phyloP scores from a whole-genome alignment of 305 asterid genomes.

The Fraxinus greggii region DNA sequence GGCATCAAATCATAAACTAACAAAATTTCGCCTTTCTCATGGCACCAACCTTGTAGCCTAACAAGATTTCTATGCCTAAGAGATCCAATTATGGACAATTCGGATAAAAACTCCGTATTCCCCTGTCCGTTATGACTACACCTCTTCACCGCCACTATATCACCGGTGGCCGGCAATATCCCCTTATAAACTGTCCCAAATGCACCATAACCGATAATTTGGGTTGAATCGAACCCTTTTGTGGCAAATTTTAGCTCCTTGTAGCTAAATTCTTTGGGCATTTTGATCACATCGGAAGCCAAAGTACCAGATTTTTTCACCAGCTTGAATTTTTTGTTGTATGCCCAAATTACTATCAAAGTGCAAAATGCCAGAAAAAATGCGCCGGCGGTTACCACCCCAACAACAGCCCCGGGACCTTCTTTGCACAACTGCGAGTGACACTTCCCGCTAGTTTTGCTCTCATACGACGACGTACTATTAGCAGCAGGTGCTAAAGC shows the following conservation, averaged over 20 bases:
- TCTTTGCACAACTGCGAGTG: conserved; percentile 57
- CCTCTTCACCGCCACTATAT: conserved; percentile 75
- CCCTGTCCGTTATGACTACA: conserved; percentile 90
- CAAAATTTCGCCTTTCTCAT: conserved; percentile 76
- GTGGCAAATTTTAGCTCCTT: conserved; percentile 74
- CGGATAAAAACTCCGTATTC: conserved; percentile 73
- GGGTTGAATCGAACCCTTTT: conserved; percentile 51
- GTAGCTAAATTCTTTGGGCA: conserved; percentile 84
- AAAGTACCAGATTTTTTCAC: conserved; percentile 38
- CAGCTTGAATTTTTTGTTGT: conserved; percentile 54
- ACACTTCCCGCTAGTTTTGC: conserved; percentile 41
- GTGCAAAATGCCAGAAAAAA: conserved; percentile 66
- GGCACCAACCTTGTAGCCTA: conserved; percentile 89
- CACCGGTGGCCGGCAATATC: conserved; percentile 52
- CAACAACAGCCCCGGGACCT: conserved; percentile 72
- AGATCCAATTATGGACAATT: conserved; percentile 75
- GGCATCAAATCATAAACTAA: conserved; percentile 82
- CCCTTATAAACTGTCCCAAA: conserved; percentile 84
- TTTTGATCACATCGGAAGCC: conserved; percentile 68
- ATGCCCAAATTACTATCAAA: conserved; percentile 51
- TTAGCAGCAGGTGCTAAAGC: conserved; percentile 36
- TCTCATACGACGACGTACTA: conserved; percentile 26
- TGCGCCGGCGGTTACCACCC: conserved; percentile 81
- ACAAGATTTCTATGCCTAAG: conserved; percentile 87
- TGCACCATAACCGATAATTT: conserved; percentile 78